A percentile compares a stretch with the other conserved stretches of the same genome.
Conservation (phyloP, 441 rosid genomes). For the Melastoma candidum region DNA sequence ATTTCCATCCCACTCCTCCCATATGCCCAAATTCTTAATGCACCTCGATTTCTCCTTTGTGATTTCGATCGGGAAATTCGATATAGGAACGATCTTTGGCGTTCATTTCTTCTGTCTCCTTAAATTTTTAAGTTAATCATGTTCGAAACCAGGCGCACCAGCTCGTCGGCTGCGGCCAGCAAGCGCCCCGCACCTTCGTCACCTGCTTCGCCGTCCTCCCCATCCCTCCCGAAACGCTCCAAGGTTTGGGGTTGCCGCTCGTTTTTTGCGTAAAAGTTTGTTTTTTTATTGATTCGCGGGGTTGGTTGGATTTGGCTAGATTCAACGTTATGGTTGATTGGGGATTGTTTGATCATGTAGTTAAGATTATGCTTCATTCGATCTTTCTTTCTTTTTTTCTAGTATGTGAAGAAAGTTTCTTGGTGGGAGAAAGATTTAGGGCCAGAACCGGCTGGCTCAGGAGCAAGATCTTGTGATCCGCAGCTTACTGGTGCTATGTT, state of each 20-base stretch:
- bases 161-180: conserved; percentile 37
- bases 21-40: no score
- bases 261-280: conserved; percentile 1
- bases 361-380: no score
- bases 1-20: no score
- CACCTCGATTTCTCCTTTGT: no score
- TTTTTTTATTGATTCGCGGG: background rate
- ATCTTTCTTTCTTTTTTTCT: no score
- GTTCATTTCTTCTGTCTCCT: no score
- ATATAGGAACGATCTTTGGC: no score
- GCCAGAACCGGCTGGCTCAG: conserved; percentile 43
- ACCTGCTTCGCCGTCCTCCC: conserved; percentile 34
- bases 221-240: conserved; percentile 24
- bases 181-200: conserved; percentile 59
- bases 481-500: conserved; percentile 33
- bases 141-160: conserved; percentile 95
- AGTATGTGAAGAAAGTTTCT: conserved; percentile 22
- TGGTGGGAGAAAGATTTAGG: conserved; percentile 44
- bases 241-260: conserved; percentile 23
- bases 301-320: background rate
- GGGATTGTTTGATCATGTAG: no score
- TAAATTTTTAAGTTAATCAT: conserved; percentile 17
- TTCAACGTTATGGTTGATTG: background rate
- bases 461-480: conserved; percentile 68
- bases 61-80: no score